Evolutionary conservation across 495 filamentous ascomycete genomes (phyloP).

Genomic region (Xylaria acuta): DNA sequence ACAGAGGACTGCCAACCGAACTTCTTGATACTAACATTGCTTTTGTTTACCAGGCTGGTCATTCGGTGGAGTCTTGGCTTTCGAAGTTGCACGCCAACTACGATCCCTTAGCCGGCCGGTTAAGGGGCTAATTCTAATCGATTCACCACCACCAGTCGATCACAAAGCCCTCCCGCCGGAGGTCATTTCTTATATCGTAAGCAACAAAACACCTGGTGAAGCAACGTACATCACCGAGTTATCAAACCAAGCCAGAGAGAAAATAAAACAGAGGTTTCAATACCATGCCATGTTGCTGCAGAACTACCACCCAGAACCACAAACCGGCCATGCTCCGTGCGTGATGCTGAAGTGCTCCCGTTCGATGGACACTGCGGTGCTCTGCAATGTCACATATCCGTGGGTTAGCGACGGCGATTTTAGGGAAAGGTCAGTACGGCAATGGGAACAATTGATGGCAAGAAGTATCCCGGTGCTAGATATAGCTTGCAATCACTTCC

Average conservation of each 20-base stretch:
- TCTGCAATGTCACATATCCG: conserved; percentile 29
- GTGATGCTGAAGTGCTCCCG: conserved; percentile 29
- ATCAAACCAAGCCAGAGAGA: conserved; percentile 10
- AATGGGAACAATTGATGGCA: conserved; percentile 30
- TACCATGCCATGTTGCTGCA: conserved; percentile 21
- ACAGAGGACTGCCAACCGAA: background rate
- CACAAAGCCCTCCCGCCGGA: conserved; percentile 55
- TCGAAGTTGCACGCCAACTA: conserved; percentile 66
- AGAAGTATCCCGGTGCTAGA: conserved; percentile 30
- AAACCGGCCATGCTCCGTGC: conserved; percentile 3
- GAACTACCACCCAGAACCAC: conserved; percentile 26
- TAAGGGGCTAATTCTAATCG: conserved; percentile 67
- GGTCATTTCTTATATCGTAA: conserved; percentile 45
- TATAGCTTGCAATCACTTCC: conserved; percentile 34
- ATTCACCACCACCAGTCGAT: conserved; percentile 58
- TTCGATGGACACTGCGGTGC: conserved; percentile 26
- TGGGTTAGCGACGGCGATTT: conserved; percentile 25
- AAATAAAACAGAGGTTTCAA: conserved; percentile 12
- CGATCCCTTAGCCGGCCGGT: conserved; percentile 63
- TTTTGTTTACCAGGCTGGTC: conserved; percentile 58
- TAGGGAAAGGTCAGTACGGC: conserved; percentile 18
- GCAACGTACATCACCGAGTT: conserved; percentile 4
- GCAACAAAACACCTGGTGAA: background rate
- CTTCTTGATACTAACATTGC: conserved; percentile 5
- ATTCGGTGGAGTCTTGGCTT: conserved; percentile 74